phyloP scores from a whole-genome alignment of 2,329 filamentous ascomycete genomes.

The Aspergillus nomiae region DNA sequence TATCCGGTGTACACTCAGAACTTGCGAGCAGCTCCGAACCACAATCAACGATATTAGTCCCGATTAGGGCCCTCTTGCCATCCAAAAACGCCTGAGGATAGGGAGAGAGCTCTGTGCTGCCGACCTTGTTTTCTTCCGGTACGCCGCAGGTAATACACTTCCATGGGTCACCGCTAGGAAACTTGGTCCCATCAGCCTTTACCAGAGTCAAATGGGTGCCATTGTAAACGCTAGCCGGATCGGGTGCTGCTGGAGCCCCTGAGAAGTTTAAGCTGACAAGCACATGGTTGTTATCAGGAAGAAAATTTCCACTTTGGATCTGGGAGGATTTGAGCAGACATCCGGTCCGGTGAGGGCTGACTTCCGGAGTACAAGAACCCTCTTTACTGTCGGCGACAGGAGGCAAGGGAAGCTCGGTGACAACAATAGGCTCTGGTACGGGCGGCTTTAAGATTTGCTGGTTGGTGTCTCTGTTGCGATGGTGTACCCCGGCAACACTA shows the following conservation, averaged over 20 bases:
- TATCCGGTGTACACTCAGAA: conserved; percentile 41
- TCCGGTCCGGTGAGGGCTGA: conserved; percentile 42
- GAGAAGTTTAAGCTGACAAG: conserved; percentile 43
- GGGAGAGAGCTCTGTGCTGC: conserved; percentile 25
- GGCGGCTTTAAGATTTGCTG: neutral
- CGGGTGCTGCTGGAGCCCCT: conserved; percentile 44
- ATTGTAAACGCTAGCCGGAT: conserved; percentile 45
- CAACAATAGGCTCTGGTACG: conserved; percentile 36
- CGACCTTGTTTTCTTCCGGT: conserved; percentile 32
- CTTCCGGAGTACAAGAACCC: conserved; percentile 35
- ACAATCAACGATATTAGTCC: conserved; percentile 40
- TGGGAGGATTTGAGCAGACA: conserved; percentile 33
- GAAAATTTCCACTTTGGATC: conserved; percentile 39
- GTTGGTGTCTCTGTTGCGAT: neutral
- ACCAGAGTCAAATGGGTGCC: conserved; percentile 48
- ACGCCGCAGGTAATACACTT: conserved; percentile 53
- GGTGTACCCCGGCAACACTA: neutral
- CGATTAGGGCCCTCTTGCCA: conserved; percentile 38
- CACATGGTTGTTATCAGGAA: conserved; percentile 49
- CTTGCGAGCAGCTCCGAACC: conserved; percentile 34
- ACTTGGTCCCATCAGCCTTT: conserved; percentile 45
- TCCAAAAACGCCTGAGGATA: conserved; percentile 50
- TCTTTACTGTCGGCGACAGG: conserved; percentile 30
- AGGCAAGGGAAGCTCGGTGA: conserved; percentile 42
- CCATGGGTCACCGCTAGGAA: conserved; percentile 50